Evolutionary conservation across 225 moss, liverwort and hornwort genomes (phyloP), one percentile per base, ranked within the genome.

Genomic region (Ulota crispa): DNA sequence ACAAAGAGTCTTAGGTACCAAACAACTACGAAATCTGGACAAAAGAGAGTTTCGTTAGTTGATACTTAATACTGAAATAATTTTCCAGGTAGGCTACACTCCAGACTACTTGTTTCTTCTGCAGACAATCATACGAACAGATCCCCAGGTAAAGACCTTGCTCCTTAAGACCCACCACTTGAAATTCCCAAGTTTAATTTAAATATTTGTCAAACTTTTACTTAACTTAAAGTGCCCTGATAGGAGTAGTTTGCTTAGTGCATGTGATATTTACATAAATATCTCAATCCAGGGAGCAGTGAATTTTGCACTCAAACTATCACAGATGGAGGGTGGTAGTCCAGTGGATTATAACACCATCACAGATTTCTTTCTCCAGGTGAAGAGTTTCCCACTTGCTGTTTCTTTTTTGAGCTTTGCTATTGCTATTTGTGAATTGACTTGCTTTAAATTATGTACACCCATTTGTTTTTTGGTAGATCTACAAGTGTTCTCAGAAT

Each of bases 41-140:
- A 8, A 15, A 47, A 30, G 23, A 61, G 67, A 62, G 7, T 43
- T 61, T 80, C 12, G 1, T 47, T 69, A 52, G 34, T 5, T 73
- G 0, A 26, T 73, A 12, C 52, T 30, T 53, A 10, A 23, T 68
- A 13, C 6, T 67, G 74, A 31, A 72, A 60, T 72, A 2, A 28
- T 42, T 63, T 59, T 64, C 18, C 80, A 96, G 96, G 96, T 95
- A 42, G 93, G 93, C 52, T 95, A 96, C 75, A 83, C 90, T 71
- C 96, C 95, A 73, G 96, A 96, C 63, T 96, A 96, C 84, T 88
- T 95, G 67, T 92, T 89, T 82, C 89, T 97, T 64, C 92, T 97
- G 54, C 96, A 95, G 83, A 87, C 91, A 23, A 95, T 97, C 73
- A 85, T 93, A 85, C 88, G 92, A 41, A 84, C 91, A 74, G 93